Conservation (phyloP, 164 flowering plant genomes). For the Nelumbo lutea region DNA sequence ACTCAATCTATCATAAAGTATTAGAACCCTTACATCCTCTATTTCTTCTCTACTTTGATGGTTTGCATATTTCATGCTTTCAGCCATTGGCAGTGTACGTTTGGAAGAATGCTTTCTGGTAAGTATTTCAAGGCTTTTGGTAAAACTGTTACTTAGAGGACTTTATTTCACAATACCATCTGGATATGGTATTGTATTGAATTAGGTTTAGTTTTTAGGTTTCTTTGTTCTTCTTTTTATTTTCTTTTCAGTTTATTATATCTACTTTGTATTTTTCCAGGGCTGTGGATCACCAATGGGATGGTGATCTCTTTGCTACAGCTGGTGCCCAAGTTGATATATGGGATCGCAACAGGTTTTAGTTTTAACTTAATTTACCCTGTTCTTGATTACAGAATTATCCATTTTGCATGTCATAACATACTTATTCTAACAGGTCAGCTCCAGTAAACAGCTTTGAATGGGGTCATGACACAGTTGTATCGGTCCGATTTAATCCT, state of each 20-base stretch:
- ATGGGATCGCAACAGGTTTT: constrained; percentile 93
- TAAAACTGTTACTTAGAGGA: neutral
- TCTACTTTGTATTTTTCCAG: constrained; percentile 24
- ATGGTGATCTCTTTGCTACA: constrained; percentile 81
- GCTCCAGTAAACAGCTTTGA: constrained; percentile 77
- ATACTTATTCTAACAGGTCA: constrained; percentile 43
- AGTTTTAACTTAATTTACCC: neutral
- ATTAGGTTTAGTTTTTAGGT: too few relatives aligned
- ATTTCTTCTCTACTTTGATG: neutral
- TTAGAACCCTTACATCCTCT: neutral
- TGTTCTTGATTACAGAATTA: neutral
- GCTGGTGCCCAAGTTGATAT: constrained; percentile 94
- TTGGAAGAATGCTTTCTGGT: constrained; percentile 86
- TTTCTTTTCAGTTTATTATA: neutral
- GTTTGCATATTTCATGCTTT: constrained; percentile 10
- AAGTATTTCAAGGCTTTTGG: constrained; percentile 13
- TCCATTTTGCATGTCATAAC: constrained; percentile 9
- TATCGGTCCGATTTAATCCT: constrained; percentile 87
- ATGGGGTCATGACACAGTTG: constrained; percentile 73
- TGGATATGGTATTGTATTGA: neutral
- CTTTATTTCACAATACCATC: neutral
- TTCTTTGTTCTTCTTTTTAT: neutral
- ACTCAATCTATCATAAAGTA: neutral
- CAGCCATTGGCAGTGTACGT: constrained; percentile 75
- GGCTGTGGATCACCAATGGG: constrained; percentile 93